Conservation (phyloP, 805 yeast species). For the Candida qinlingensis region DNA sequence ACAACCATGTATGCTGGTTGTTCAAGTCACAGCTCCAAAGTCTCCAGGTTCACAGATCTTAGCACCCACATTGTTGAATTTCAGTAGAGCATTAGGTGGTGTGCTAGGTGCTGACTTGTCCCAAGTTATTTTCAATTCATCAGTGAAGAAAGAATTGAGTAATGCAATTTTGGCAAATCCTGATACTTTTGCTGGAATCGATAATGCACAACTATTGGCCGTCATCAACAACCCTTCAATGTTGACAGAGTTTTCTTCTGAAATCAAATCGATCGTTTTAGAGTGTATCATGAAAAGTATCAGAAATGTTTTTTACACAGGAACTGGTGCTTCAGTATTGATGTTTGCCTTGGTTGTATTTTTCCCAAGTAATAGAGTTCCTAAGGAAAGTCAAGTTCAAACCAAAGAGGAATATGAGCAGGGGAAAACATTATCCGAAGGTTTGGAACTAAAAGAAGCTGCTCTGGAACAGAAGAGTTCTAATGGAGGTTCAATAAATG, state of each 20-base stretch:
- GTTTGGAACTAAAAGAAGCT: too few species aligned
- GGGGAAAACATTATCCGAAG: background rate
- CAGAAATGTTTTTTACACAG: constrained; percentile 35
- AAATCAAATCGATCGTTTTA: constrained; percentile 12
- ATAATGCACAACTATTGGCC: background rate
- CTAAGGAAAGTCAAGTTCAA: constrained; percentile 21
- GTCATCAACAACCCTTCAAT: constrained; percentile 5
- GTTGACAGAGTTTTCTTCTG: constrained; percentile 1
- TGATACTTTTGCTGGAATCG: background rate
- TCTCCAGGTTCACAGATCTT: constrained; percentile 41
- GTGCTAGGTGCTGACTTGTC: constrained; percentile 35
- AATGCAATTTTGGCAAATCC: background rate
- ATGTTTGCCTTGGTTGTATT: constrained; percentile 31
- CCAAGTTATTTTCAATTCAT: constrained; percentile 32
- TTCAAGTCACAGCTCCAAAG: constrained; percentile 40
- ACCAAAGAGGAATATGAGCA: constrained; percentile 4
- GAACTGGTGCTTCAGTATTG: constrained; percentile 31
- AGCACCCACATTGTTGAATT: constrained; percentile 38
- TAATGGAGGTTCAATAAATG: too few species aligned
- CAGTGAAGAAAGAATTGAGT: constrained; percentile 19
- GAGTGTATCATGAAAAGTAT: constrained; percentile 32
- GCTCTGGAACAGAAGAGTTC: too few species aligned
- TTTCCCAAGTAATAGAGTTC: constrained; percentile 38
- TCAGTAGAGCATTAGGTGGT: constrained; percentile 38
- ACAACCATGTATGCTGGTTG: constrained; percentile 29